Evolutionary conservation across 768 basidiomycete species (phyloP), one percentile per base, ranked within the genome.

Genomic region (Leucogyrophana mollusca): DNA sequence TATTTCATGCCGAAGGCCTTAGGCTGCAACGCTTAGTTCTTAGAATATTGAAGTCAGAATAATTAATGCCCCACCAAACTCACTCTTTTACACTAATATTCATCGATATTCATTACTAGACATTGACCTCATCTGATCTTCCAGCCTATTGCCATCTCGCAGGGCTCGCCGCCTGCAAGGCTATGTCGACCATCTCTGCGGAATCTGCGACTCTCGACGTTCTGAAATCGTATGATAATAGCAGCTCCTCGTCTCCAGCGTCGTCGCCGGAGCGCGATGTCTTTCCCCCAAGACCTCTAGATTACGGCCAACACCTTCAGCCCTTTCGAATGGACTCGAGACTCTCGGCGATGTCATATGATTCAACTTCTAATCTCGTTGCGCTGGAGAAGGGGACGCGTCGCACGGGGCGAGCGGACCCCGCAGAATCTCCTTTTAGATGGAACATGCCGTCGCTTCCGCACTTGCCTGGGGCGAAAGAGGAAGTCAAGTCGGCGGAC

Each of bases 191-290:
- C 16, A 7, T 37, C 7, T 37, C 35, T 37, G 7, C 51, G 20
- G 64, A 64, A 37, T 66, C 64, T 14, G 56, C 66, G 18, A 61
- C 63, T 41, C 56, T 61, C 44, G 60, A 46, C 50, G 53, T 64
- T 38, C 54, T 56, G 34, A 60, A 46, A 42, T 53, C 58, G 7
- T 63, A 61, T 36, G 52, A 61, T 38, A 21, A 50, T n/a, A 37
- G 35, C 9, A 8, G 35, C 20, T 7, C 6, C 36, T 17, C 52
- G 25, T 9, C 40, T 34, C 39, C 51, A 2, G 37, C 33, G 16
- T 18, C 46, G 22, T 43, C 40, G 24, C 46, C 40, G 24, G 46
- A 34, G n/a, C 14, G 27, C 27, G 40, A 32, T 39, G 18, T 10
- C 35, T 37, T 20, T 17, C 9, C 20, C 9, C 21, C 16, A 27